Evolutionary conservation across 2,329 filamentous ascomycete genomes (phyloP).

Genomic region (Ceratocystiopsis sp.): DNA sequence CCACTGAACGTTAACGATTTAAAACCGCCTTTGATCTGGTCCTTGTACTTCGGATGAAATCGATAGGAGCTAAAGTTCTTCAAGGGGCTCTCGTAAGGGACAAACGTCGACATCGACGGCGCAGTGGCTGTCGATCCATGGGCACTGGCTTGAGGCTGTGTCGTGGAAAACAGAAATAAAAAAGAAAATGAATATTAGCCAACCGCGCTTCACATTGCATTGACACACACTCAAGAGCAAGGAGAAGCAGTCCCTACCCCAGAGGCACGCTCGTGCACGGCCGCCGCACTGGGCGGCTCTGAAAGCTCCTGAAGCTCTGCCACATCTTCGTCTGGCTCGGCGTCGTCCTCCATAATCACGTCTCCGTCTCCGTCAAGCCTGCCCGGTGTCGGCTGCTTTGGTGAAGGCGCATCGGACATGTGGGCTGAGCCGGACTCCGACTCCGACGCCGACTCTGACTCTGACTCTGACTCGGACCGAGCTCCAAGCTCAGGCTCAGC

Average conservation of each 20-base stretch:
- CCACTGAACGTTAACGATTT: conserved; percentile 89
- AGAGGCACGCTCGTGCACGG: no score
- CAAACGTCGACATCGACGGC: conserved; percentile 9
- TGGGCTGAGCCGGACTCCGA: neutral
- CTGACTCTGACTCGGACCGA: neutral
- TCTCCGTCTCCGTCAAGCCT: neutral
- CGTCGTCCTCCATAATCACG: conserved; percentile 1
- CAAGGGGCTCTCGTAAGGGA: conserved; percentile 69
- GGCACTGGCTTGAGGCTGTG: no score
- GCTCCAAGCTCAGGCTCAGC: neutral
- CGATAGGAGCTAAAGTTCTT: conserved; percentile 74
- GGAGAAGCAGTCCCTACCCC: neutral
- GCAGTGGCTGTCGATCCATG: neutral
- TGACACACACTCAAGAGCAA: no score
- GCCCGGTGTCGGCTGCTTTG: neutral
- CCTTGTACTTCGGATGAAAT: conserved; percentile 63
- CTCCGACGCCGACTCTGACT: neutral
- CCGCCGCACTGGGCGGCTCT: no score
- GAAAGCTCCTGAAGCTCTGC: no score
- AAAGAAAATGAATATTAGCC: no score
- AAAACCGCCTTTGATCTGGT: conserved; percentile 57
- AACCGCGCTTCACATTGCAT: no score
- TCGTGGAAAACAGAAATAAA: no score
- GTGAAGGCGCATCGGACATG: neutral
- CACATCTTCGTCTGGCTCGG: no score